Base-by-base conservation (phyloP, 2,329 filamentous ascomycete species). In the Cercospora janseana region DNA sequence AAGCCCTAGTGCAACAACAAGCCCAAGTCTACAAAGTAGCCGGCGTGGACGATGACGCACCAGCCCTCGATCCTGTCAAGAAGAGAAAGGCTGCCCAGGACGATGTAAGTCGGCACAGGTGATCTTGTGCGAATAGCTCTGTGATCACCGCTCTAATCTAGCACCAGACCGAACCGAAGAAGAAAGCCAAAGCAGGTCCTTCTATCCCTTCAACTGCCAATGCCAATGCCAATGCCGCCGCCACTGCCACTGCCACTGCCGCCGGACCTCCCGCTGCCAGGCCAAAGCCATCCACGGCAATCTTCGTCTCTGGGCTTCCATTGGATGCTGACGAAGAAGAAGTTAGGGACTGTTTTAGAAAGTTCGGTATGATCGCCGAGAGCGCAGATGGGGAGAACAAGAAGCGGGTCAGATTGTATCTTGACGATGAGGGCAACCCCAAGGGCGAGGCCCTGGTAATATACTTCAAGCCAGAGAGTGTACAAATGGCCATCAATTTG, bases 391-490 rank as follows among this genome's bases (percentile, higher is more conserved):
- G 84, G n/a, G n/a, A n/a, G 63, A 87, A 88, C 49, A 81, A 83
- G 37, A 88, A 89, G 35, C 85, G 93, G 28, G 92, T 98, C 71
- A 97, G 95, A 73, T 82, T 98, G 69, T 98, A 98, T 72, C 82
- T 77, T 15, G 85, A 96, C 66, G 82, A 86, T 1, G 72, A 84
- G 1, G 93, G 90, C 15, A 80, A 82, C 12, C 95, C 95, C 77
- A 97, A 96, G 67, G 93, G 93, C 54, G 91, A 97, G 66, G 91
- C 88, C 2, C 78, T 98, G 24, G 77, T 98, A 49, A 64, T 97
- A 27, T 98, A 94, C 72, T 96, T 95, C 79, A 88, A 93, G 61
- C 87, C 90, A 0, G 90, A 95, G 66, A 94, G 88, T n/a, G 92
- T 98, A 51, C 76, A 86, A 32, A 85, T 90, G 73, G 88, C 88